Conservation (phyloP, 139 green algal species). For the Diplosphaera chodatii region DNA sequence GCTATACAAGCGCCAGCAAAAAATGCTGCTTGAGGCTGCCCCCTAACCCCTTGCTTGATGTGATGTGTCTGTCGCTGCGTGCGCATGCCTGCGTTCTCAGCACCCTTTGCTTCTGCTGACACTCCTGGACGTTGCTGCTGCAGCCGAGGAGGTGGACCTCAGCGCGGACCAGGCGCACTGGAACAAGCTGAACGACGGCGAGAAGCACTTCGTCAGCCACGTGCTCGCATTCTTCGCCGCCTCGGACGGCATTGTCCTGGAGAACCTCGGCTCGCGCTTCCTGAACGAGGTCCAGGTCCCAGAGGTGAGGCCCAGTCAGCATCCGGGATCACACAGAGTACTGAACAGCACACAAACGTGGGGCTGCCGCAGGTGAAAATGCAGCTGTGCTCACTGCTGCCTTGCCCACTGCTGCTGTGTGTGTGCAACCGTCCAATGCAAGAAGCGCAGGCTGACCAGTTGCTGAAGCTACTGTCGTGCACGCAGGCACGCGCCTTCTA, state of each 20-base stretch:
- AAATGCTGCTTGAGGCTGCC: too few species aligned
- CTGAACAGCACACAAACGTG: too few species aligned
- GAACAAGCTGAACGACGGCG: constrained; percentile 73
- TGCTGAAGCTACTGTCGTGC: background rate
- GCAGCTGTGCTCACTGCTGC: too few species aligned
- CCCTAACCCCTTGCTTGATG: too few species aligned
- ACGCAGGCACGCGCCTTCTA: constrained; percentile 95
- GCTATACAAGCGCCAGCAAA: too few species aligned
- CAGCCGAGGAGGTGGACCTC: constrained; percentile 96
- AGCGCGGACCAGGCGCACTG: constrained; percentile 85
- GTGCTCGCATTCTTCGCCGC: constrained; percentile 98
- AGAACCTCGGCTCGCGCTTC: constrained; percentile 93
- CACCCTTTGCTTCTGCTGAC: background rate
- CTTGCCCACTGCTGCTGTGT: too few species aligned
- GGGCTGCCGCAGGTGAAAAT: too few species aligned
- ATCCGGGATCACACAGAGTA: too few species aligned
- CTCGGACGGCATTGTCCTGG: constrained; percentile 95
- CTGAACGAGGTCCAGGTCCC: constrained; percentile 92
- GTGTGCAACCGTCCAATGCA: too few species aligned
- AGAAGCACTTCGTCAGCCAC: constrained; percentile 94
- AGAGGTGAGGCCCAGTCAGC: constrained; percentile 76
- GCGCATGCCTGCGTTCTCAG: too few species aligned
- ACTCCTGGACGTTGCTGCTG: background rate
- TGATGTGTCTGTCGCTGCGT: too few species aligned
- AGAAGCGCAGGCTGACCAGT: too few species aligned